phyloP scores from a whole-genome alignment of 768 basidiomycete species.

The Mycena chlorophos region DNA sequence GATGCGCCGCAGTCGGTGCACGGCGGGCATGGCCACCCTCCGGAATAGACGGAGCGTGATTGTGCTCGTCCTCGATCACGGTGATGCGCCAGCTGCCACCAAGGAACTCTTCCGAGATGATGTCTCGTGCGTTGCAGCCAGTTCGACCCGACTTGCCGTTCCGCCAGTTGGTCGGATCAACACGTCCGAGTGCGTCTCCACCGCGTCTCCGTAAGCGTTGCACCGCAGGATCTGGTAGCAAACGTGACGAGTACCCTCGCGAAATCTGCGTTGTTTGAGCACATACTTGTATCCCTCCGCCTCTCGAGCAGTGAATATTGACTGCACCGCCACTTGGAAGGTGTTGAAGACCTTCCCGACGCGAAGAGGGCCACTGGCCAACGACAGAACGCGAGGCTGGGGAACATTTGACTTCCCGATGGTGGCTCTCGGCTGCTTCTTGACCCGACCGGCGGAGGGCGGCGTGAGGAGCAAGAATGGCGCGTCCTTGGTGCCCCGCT shows the following conservation, averaged over 20 bases:
- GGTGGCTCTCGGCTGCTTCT: too few species aligned
- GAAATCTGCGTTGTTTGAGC: not conserved
- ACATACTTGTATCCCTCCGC: slow-evolving; percentile 5
- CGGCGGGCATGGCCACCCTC: slow-evolving; percentile 16
- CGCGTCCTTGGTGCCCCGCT: too few species aligned
- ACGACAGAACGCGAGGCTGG: not conserved
- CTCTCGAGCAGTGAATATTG: not conserved
- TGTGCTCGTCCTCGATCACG: slow-evolving; percentile 22
- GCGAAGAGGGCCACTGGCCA: not conserved
- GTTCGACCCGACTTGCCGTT: slow-evolving; percentile 5
- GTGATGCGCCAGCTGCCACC: slow-evolving; percentile 22
- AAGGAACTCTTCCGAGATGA: slow-evolving; percentile 17
- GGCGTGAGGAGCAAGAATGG: too few species aligned
- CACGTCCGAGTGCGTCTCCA: not conserved
- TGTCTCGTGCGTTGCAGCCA: slow-evolving; percentile 24
- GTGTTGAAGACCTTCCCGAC: not conserved
- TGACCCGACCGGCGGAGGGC: too few species aligned
- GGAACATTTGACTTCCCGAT: too few species aligned
- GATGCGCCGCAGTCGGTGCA: slow-evolving; percentile 25
- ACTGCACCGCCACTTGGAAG: not conserved
- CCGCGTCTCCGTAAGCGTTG: slow-evolving; percentile 3
- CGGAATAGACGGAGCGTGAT: slow-evolving; percentile 27
- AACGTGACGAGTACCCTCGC: not conserved
- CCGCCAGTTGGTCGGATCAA: slow-evolving; percentile 15
- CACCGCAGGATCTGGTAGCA: slow-evolving; percentile 2